These are phyloP conservation scores for Conringia planisiliqua DNA, from an alignment of 345 rosid genomes.

Conservation along the genomic window DNA sequence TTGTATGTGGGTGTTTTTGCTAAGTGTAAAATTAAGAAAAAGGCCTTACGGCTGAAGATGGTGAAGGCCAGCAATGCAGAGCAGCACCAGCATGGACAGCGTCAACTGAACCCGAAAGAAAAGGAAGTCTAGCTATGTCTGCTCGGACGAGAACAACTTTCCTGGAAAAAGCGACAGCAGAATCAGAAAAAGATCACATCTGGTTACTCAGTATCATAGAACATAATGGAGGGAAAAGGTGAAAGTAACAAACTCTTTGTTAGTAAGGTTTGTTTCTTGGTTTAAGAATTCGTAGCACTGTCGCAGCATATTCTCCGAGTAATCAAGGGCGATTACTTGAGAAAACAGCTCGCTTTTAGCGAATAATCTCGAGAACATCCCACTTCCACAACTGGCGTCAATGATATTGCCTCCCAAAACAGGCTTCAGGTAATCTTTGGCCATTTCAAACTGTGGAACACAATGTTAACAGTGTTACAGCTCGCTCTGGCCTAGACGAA, in stretches of 20 bases:
- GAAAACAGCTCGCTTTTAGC: slow-evolving; percentile 73
- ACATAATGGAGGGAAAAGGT: neutral
- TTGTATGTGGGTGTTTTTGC: neutral
- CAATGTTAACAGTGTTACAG: slow-evolving; percentile 8
- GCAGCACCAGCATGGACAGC: slow-evolving; percentile 95
- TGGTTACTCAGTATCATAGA: neutral
- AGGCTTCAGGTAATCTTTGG: slow-evolving; percentile 64
- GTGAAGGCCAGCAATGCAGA: slow-evolving; percentile 94
- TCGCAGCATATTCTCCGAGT: slow-evolving; percentile 81
- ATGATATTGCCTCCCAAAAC: slow-evolving; percentile 75
- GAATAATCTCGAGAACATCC: slow-evolving; percentile 73
- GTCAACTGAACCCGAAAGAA: slow-evolving; percentile 64
- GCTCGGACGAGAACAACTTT: slow-evolving; percentile 75
- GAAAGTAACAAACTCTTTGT: slow-evolving; percentile 50
- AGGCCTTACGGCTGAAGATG: slow-evolving; percentile 63
- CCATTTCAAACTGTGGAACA: slow-evolving; percentile 66
- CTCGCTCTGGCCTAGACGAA: neutral
- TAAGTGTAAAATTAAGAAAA: neutral
- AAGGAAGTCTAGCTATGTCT: slow-evolving; percentile 85
- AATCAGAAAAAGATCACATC: neutral
- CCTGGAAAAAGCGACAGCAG: slow-evolving; percentile 37
- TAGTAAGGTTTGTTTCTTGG: slow-evolving; percentile 62
- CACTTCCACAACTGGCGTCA: slow-evolving; percentile 95
- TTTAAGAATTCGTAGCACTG: slow-evolving; percentile 68
- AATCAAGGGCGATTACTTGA: slow-evolving; percentile 71